Evolutionary conservation across 2,329 filamentous ascomycete genomes (phyloP).

Genomic region (Ophiostoma piceae): DNA sequence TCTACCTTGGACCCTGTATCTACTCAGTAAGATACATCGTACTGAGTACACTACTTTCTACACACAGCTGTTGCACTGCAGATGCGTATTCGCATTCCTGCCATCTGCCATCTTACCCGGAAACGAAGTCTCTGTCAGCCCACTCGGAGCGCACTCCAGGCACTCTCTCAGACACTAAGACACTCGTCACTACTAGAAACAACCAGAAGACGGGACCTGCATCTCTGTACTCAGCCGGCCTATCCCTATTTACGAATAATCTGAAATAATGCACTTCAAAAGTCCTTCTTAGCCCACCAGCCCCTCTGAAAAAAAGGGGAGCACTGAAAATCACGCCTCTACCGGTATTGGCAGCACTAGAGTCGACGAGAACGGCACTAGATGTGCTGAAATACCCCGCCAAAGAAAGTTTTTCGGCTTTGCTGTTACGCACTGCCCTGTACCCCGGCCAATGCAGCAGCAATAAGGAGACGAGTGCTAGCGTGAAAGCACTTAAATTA

Average conservation of each 20-base stretch:
- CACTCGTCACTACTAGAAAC: neutral
- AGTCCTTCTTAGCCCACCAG: constrained; percentile 1
- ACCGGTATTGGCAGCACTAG: constrained; percentile 16
- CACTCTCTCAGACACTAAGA: neutral
- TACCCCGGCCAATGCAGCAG: constrained; percentile 3
- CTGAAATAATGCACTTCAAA: too few species aligned
- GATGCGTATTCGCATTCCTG: constrained; percentile 1
- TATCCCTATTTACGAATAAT: neutral
- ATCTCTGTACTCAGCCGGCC: neutral
- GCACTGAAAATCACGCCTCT: constrained; percentile 19
- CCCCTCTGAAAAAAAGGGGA: constrained; percentile 20
- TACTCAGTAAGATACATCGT: neutral
- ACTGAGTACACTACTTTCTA: neutral
- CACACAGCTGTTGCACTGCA: neutral
- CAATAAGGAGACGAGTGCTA: neutral
- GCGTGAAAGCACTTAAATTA: constrained; percentile 13
- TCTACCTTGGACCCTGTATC: too few species aligned
- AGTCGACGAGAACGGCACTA: neutral
- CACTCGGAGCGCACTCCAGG: neutral
- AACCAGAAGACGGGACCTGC: neutral
- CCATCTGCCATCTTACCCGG: neutral
- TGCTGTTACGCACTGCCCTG: constrained; percentile 3
- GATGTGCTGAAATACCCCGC: constrained; percentile 18
- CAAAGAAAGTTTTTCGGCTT: constrained; percentile 16
- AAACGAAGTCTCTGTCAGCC: neutral